A percentile compares a stretch with the other conserved stretches of the same genome.
Evolutionary conservation across 1,284 basidiomycete species (phyloP).

Genomic region (Acaromyces ingoldii): DNA sequence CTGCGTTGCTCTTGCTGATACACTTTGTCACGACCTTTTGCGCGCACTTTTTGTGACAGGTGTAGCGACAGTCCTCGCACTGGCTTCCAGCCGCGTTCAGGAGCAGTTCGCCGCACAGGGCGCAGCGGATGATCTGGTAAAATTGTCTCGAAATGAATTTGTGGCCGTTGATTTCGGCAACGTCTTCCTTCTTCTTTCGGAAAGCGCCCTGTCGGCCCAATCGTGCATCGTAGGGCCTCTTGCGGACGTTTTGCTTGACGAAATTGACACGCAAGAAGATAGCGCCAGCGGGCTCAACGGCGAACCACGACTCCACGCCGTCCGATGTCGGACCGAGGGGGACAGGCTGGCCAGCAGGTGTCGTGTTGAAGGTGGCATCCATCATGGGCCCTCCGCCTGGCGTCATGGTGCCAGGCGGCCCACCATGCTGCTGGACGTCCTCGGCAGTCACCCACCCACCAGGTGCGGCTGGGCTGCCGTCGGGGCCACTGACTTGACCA

Average conservation of each 20-base stretch:
- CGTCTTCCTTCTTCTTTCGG: slow-evolving; percentile 94
- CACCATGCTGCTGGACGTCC: slow-evolving; percentile 25
- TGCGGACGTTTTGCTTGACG: slow-evolving; percentile 62
- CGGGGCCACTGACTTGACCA: slow-evolving; percentile 57
- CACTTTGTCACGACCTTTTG: slow-evolving; percentile 99
- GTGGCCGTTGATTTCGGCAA: slow-evolving; percentile 99
- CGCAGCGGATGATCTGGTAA: slow-evolving; percentile 92
- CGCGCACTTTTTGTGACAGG: slow-evolving; percentile 95
- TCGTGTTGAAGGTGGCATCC: slow-evolving; percentile 24
- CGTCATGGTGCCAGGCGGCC: not conserved
- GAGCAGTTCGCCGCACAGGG: slow-evolving; percentile 94
- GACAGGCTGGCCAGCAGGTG: slow-evolving; percentile 31
- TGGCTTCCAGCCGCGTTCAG: slow-evolving; percentile 96
- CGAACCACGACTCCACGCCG: slow-evolving; percentile 94
- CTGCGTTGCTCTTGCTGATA: slow-evolving; percentile 91
- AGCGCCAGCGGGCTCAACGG: slow-evolving; percentile 95
- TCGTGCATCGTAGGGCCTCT: slow-evolving; percentile 78
- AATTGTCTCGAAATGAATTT: slow-evolving; percentile 96
- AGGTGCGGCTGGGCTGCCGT: slow-evolving; percentile 27
- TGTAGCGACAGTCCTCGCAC: slow-evolving; percentile 98
- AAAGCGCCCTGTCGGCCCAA: slow-evolving; percentile 97
- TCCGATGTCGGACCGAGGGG: slow-evolving; percentile 54
- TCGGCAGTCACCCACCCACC: slow-evolving; percentile 46
- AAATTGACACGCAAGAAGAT: slow-evolving; percentile 55
- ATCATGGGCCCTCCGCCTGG: slow-evolving; percentile 12